Base-by-base conservation (phyloP, 2,329 filamentous ascomycete species). In the Cercospora sp. region DNA sequence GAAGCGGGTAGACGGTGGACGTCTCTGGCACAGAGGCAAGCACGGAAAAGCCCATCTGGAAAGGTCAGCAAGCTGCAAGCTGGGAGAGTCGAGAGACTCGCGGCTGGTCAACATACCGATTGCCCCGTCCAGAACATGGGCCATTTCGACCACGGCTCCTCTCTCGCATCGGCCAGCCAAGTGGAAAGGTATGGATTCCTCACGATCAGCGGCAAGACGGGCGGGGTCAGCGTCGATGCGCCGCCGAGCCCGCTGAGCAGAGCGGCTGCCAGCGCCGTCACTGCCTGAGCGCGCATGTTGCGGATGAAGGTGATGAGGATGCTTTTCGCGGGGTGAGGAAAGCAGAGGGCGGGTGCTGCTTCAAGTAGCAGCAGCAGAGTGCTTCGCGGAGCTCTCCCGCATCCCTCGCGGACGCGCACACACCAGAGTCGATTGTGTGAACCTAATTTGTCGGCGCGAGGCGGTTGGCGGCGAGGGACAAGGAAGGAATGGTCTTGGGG, bases 41-140 rank as follows among this genome's bases (percentile, higher is more conserved):
- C 61, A 91, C 80, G 6, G 86, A 85, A 71, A 91, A 85, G 53
- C 89, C 89, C 66, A 91, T 79, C 81, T 86, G 72, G 21, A 30
- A 40, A 28, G 55, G 21, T 70, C 57, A 71, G 69, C 55, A 68
- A 21, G 43, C 51, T 51, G 24, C 24, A 24, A 24, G 24, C 24
- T 24, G 24, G 53, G 26, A 13, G 24, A 55, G 16, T 7, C 30
- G 58, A 21, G 30, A 9, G 26, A 40, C 66, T 77, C 26, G 72
- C 63, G 12, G 13, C 21, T 24, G 51, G 24, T 21, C 18, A 57
- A 65, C 77, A 64, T 78, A 87, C 85, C 77, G 90, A 85, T 74
- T 88, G 84, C 37, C 91, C 91, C 6, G 90, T 91, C 85, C 89
- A 94, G 79, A 94, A 93, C 79, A 94, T 94, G 26, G 93, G 93